Evolutionary conservation across 2,329 filamentous ascomycete species (phyloP), one percentile per base, ranked within the genome.

Genomic region (Lecanoromycetidae sp.): DNA sequence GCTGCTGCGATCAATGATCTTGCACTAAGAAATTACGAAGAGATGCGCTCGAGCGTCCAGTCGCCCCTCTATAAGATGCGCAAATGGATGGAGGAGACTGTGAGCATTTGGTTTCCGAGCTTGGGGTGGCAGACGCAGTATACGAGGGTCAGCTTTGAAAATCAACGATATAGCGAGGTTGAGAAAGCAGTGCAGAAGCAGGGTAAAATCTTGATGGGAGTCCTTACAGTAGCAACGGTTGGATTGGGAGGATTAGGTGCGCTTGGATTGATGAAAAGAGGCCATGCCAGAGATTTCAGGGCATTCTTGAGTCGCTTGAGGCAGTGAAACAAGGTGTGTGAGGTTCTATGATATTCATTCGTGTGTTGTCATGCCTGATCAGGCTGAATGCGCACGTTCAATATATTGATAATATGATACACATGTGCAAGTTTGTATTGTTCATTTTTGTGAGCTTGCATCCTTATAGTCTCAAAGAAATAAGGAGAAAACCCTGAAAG

Each of bases 41-140:
- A 98, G 66, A 98, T 98, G 91, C 79, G 88, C 8, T 76, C 81
- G 0, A 84, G 84, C 3, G 91, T 96, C 7, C 78, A 83, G 32
- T 87, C 80, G 1, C 80, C 77, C 0, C 59, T 82, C 0, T 96
- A 96, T 59, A 75, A 82, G 27, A 62, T 91, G 8, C 78, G 91
- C 47, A 98, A 98, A 65, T 80, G 71, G 54, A 68, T 95, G 12
- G 91, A 98, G 60, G 91, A 98, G 67, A 77, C 75, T 27, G 68
- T 96, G 44, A 85, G 82, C 44, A 75, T 83, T 12, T 80, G 83
- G 57, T 59, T 93, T 2, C 91, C 91, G 0, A 68, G 73, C 22
- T 65, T 88, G 10, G 91, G 90, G 0, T 95, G 90, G 80, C 79
- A 82, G 60, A 98, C 91, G 2, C 87, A 94, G 66, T 98, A 98